Percentiles rank a stretch among this genome's conserved stretches.
Evolutionary conservation across 495 filamentous ascomycete species (phyloP).

Genomic region (Penicillium angulare): DNA sequence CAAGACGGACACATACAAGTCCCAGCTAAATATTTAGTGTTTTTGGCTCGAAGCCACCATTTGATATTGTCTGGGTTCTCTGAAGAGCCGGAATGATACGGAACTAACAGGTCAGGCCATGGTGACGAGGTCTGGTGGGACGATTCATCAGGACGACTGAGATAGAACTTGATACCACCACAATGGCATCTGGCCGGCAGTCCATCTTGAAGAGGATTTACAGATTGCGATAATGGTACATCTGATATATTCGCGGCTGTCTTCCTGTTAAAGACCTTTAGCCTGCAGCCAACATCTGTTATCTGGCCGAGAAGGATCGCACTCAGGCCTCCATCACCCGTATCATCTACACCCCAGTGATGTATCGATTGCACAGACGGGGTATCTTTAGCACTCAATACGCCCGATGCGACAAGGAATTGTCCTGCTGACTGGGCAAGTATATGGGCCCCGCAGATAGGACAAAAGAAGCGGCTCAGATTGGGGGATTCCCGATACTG

Average conservation of each 20-base stretch:
- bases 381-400: constrained; percentile 30
- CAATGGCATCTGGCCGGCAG: constrained; percentile 42
- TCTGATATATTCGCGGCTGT: not conserved
- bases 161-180: constrained; percentile 44
- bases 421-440: constrained; percentile 40
- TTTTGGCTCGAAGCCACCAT: constrained; percentile 50
- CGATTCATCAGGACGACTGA: constrained; percentile 38
- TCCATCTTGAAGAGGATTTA: not conserved
- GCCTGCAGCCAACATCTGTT: constrained; percentile 14
- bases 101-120: constrained; percentile 54
- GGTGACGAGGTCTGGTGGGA: constrained; percentile 44
- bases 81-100: constrained; percentile 38
- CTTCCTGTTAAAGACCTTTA: constrained; percentile 4
- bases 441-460: constrained; percentile 65
- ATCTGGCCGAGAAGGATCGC: constrained; percentile 39
- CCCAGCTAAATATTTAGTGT: constrained; percentile 59
- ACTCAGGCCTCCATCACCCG: constrained; percentile 57
- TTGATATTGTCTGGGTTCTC: constrained; percentile 43
- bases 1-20: constrained; percentile 66
- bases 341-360: constrained; percentile 52
- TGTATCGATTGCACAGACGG: constrained; percentile 36
- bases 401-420: constrained; percentile 44
- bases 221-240: not conserved
- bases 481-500: constrained; percentile 48
- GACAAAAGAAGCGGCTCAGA: constrained; percentile 63